These are phyloP conservation scores for Elsinoe fawcettii DNA, from an alignment of 2,329 filamentous ascomycete genomes.

Conservation along the genomic window DNA sequence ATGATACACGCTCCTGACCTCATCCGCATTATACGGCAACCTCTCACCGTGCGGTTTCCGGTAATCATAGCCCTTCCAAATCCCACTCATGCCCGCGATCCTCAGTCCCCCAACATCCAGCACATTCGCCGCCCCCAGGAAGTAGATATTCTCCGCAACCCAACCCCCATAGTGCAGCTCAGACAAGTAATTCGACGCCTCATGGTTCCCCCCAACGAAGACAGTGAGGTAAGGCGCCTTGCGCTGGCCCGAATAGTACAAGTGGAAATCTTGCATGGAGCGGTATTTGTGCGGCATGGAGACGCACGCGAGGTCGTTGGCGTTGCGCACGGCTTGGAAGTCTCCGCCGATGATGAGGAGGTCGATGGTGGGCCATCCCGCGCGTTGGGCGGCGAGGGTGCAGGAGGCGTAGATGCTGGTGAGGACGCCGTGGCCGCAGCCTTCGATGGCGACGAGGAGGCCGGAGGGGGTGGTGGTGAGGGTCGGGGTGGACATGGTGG, in stretches of 20 bases:
- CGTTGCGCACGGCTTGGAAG: slow-evolving; percentile 88
- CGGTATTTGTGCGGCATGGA: slow-evolving; percentile 85
- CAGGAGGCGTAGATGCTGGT: slow-evolving; percentile 85
- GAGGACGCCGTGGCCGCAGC: slow-evolving; percentile 86
- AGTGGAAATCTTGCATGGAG: slow-evolving; percentile 80
- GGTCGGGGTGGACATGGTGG: not conserved
- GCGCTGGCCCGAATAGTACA: slow-evolving; percentile 77
- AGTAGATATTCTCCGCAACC: slow-evolving; percentile 96
- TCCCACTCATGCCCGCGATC: slow-evolving; percentile 84
- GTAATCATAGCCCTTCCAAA: slow-evolving; percentile 91
- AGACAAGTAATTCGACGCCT: slow-evolving; percentile 81
- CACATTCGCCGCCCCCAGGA: slow-evolving; percentile 87
- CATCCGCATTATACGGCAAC: slow-evolving; percentile 69
- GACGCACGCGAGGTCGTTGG: slow-evolving; percentile 78
- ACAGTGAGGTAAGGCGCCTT: slow-evolving; percentile 81
- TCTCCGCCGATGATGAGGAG: slow-evolving; percentile 92
- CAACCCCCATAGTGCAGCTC: slow-evolving; percentile 95
- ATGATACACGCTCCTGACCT: slow-evolving; percentile 80
- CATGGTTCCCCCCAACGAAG: slow-evolving; percentile 92
- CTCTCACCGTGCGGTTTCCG: slow-evolving; percentile 75
- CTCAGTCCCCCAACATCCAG: slow-evolving; percentile 74
- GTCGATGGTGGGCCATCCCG: slow-evolving; percentile 75
- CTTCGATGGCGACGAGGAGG: slow-evolving; percentile 75
- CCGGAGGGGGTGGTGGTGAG: slow-evolving; percentile 28
- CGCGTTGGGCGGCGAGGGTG: slow-evolving; percentile 56